These are phyloP conservation scores for Shiraia bambusicola DNA, from an alignment of 2,329 filamentous ascomycete genomes.

Conservation along the genomic window DNA sequence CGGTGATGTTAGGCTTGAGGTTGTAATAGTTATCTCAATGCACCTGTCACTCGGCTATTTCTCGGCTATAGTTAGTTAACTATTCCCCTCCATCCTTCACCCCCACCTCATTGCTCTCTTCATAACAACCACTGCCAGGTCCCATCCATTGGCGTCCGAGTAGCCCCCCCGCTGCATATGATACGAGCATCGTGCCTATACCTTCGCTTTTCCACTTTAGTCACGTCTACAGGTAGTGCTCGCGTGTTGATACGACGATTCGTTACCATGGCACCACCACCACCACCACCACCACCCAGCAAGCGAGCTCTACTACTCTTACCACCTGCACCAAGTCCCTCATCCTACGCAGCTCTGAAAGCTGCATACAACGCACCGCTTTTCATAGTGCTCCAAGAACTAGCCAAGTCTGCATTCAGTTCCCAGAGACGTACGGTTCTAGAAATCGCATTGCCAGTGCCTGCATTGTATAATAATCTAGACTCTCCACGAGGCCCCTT, in stretches of 20 bases:
- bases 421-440: conserved; percentile 46
- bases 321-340: conserved; percentile 46
- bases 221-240: conserved; percentile 2
- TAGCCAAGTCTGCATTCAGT: conserved; percentile 36
- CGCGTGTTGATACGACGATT: conserved; percentile 16
- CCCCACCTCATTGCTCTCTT: neutral
- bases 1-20: neutral
- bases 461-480: conserved; percentile 60
- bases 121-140: neutral
- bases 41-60: neutral
- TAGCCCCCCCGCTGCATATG: neutral
- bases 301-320: conserved; percentile 46
- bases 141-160: neutral
- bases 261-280: conserved; percentile 35
- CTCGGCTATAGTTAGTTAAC: neutral
- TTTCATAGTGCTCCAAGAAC: conserved; percentile 45
- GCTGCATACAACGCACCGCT: conserved; percentile 48
- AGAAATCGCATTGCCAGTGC: conserved; percentile 63
- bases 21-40: neutral
- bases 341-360: conserved; percentile 45
- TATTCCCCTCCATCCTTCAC: neutral
- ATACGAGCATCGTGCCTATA: conserved; percentile 4
- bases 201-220: neutral
- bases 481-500: conserved; percentile 56
- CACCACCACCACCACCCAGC: too few species aligned